Base-by-base conservation (phyloP, 163 green algal genomes). In the Scenedesmus sp. region DNA sequence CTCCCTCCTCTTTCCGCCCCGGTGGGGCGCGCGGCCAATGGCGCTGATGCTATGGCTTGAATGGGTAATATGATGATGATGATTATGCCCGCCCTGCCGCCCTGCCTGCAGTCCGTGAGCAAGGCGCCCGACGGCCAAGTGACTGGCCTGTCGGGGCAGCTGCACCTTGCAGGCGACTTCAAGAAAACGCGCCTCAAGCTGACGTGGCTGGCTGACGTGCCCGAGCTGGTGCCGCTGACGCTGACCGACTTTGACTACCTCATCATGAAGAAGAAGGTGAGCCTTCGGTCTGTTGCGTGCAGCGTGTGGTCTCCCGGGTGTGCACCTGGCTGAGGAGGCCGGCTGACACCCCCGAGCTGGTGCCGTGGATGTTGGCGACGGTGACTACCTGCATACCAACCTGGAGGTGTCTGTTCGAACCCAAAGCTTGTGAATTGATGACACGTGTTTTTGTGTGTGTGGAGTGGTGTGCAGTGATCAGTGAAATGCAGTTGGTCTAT, bases 141-240 rank as follows among this genome's bases (percentile, higher is more conserved):
- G 44, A 93, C 89, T 0, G 90, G 35, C 53, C 79, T 96, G 59
- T 10, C 53, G 37, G 91, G 37, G 88, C 61, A 93, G 59, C 96
- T 99, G 35, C 92, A 99, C 92, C 95, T 98, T 51, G 96, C 95
- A 51, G 98, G 98, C 43, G 95, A 97, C 90, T 95, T 99, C 80
- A 99, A 99, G 93, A 97, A 96, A 61, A 99, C 98, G 20, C 98
- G 97, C 92, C 94, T 98, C 46, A 99, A 99, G 95, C 95, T 99
- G 85, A 99, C 97, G 12, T 99, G 98, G 98, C 96, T 99, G 53
- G 91, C 94, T 22, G 90, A 94, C 83, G 81, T 93, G 43, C 26
- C 76, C 22, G 95, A 98, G 53, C 92, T 98, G 40, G 94, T 97
- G 46, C 59, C 88, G 12, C 86, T 99, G 56, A 90, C 53, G 40